Percentiles rank a stretch among this genome's conserved stretches.
Conservation (phyloP, 495 filamentous ascomycete species). For the Lasiosphaeria ovina region DNA sequence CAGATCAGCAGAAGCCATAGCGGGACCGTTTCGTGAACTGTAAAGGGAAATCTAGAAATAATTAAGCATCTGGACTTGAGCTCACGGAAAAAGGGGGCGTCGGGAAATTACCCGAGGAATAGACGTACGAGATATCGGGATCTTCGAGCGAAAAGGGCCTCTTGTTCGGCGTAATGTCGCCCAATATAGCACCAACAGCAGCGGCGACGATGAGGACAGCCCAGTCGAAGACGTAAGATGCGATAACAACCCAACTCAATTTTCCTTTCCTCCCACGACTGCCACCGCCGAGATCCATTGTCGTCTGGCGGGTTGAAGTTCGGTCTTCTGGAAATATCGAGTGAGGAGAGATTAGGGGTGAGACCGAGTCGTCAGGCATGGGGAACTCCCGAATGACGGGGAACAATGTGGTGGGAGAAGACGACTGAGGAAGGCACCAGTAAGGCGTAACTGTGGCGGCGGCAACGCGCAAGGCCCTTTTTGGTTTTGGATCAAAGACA, state of each 20-base stretch:
- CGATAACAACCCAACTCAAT: constrained; percentile 29
- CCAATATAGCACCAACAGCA: constrained; percentile 43
- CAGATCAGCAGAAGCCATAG: constrained; percentile 56
- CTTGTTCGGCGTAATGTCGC: constrained; percentile 56
- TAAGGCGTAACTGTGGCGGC: background rate
- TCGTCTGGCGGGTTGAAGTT: constrained; percentile 16
- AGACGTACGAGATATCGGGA: constrained; percentile 43
- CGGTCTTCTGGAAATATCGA: constrained; percentile 24
- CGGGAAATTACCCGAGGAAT: background rate
- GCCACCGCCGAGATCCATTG: constrained; percentile 24
- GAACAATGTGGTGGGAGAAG: background rate
- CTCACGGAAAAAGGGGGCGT: background rate
- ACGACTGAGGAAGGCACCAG: background rate
- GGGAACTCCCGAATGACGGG: constrained; percentile 11
- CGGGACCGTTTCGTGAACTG: constrained; percentile 69
- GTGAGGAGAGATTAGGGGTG: constrained; percentile 26
- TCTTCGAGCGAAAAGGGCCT: constrained; percentile 50
- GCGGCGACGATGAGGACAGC: constrained; percentile 39
- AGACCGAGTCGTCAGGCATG: constrained; percentile 35
- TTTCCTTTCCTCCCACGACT: constrained; percentile 23
- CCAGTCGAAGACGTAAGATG: constrained; percentile 51
- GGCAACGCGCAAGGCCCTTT: too few species aligned
- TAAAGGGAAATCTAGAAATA: constrained; percentile 67
- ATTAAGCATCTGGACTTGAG: constrained; percentile 52
- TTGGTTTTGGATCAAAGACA: too few species aligned